Evolutionary conservation across 1,284 basidiomycete genomes (phyloP), one percentile per base, ranked within the genome.

Genomic region (Chalciporus sp.): DNA sequence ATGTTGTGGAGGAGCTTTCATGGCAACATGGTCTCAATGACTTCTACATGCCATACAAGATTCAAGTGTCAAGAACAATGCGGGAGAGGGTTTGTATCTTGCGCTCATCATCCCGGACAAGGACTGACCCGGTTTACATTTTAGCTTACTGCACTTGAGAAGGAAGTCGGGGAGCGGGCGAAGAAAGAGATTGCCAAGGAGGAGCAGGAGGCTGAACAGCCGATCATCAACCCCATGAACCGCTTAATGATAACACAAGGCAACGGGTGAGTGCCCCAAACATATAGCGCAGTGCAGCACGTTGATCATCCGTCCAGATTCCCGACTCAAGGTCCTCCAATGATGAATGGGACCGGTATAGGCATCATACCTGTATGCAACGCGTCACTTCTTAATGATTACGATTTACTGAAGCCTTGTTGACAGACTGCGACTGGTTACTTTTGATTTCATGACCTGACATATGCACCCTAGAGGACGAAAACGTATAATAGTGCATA

Each of bases 21-120:
- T 99, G 97, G 97, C 88, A 93, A 68, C 89, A 97, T 63, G 95
- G 88, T 14, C 79, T 99, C 47, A 92, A 92, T 67, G 97, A 99
- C 74, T 98, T 96, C 76, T 92, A 91, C 67, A 95, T 94, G 90
- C 95, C 95, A 0, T 98, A 92, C 74, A 87, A 85, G 67, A 89
- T 98, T 51, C 95, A 98, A 74, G 82, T 84, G 48, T 88, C 94
- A 68, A 84, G 92, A 53, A 83, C 86, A 28, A 75, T 87, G 65
- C 79, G 85, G 12, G 86, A 88, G 54, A 87, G 82, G 79, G 85
- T 87, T 50, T 7, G 73, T 69, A 44, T 28, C 35, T 42, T 16
- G 23, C 4, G 29, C 39, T 26, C 52, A 51, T 48, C 17, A 40
- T 17, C 45, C 33, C 40, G 46, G 39, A 58, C 46, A 42, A 23